phyloP scores from a whole-genome alignment of 1,284 basidiomycete species.

The Kwoniella shivajii region DNA sequence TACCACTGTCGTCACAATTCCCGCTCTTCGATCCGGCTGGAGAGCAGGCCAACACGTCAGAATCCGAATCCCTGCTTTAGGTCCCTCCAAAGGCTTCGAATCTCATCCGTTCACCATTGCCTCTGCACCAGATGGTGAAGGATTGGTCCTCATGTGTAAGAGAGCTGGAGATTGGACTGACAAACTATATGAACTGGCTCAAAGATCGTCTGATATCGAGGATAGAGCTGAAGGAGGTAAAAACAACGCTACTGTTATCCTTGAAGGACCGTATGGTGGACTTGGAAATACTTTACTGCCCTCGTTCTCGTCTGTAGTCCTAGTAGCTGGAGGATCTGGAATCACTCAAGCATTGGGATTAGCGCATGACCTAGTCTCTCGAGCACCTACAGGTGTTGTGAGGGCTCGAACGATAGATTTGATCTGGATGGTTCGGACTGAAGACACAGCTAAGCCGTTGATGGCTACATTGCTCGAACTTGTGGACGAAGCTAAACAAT shows the following conservation, averaged over 20 bases:
- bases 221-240: slow-evolving; percentile 10
- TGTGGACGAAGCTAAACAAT: slow-evolving; percentile 41
- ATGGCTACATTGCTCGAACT: slow-evolving; percentile 41
- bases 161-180: slow-evolving; percentile 50
- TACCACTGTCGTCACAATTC: slow-evolving; percentile 49
- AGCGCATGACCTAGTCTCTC: slow-evolving; percentile 43
- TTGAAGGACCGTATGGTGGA: slow-evolving; percentile 54
- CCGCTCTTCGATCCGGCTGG: slow-evolving; percentile 51
- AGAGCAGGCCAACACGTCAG: slow-evolving; percentile 55
- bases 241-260: slow-evolving; percentile 26
- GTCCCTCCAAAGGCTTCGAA: slow-evolving; percentile 33
- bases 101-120: slow-evolving; percentile 56
- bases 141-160: slow-evolving; percentile 49
- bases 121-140: slow-evolving; percentile 49
- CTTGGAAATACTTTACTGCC: slow-evolving; percentile 46
- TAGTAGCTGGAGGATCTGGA: slow-evolving; percentile 52
- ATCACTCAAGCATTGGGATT: slow-evolving; percentile 46
- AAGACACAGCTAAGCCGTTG: slow-evolving; percentile 42
- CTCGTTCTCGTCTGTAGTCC: slow-evolving; percentile 48
- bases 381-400: slow-evolving; percentile 46
- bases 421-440: slow-evolving; percentile 49
- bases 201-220: slow-evolving; percentile 3
- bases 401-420: slow-evolving; percentile 49
- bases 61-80: slow-evolving; percentile 46
- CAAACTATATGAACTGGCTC: slow-evolving; percentile 36